These are phyloP conservation scores for Kuraishia piskuri DNA, from an alignment of 805 yeast genomes.

Conservation along the genomic window DNA sequence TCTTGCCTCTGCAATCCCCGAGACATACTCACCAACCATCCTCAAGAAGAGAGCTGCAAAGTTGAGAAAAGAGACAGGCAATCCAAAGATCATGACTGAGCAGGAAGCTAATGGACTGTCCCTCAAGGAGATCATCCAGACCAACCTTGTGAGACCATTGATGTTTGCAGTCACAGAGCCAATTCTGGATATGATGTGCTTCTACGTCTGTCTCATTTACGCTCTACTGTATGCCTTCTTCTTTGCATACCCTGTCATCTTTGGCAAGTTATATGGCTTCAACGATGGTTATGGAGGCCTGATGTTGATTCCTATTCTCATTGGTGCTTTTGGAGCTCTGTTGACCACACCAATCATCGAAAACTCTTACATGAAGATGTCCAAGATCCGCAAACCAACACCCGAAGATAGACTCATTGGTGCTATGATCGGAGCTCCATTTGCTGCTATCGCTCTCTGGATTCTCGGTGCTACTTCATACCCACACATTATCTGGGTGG, in stretches of 20 bases:
- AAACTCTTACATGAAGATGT: slow-evolving; percentile 41
- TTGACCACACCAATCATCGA: slow-evolving; percentile 71
- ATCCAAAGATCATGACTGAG: slow-evolving; percentile 80
- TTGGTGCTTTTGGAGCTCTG: slow-evolving; percentile 75
- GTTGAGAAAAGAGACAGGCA: slow-evolving; percentile 73
- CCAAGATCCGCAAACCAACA: slow-evolving; percentile 48
- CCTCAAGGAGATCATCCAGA: slow-evolving; percentile 56
- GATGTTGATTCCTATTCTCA: slow-evolving; percentile 84
- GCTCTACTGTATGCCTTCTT: slow-evolving; percentile 88
- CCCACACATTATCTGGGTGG: slow-evolving; percentile 52
- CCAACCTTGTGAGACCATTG: slow-evolving; percentile 75
- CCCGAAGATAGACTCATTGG: slow-evolving; percentile 80
- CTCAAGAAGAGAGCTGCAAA: slow-evolving; percentile 55
- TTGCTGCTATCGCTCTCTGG: slow-evolving; percentile 74
- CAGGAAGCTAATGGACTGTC: slow-evolving; percentile 79
- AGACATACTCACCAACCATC: slow-evolving; percentile 82
- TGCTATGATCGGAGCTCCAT: slow-evolving; percentile 77
- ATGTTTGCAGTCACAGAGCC: slow-evolving; percentile 75
- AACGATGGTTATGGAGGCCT: slow-evolving; percentile 74
- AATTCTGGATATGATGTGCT: slow-evolving; percentile 74
- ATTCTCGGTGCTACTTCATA: slow-evolving; percentile 75
- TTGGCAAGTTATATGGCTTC: slow-evolving; percentile 66
- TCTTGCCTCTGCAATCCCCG: slow-evolving; percentile 61
- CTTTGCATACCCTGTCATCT: slow-evolving; percentile 91
- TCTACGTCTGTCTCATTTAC: slow-evolving; percentile 82